These are phyloP conservation scores for Fusarium haematococcum DNA, from an alignment of 2,329 filamentous ascomycete species.

Conservation along the genomic window DNA sequence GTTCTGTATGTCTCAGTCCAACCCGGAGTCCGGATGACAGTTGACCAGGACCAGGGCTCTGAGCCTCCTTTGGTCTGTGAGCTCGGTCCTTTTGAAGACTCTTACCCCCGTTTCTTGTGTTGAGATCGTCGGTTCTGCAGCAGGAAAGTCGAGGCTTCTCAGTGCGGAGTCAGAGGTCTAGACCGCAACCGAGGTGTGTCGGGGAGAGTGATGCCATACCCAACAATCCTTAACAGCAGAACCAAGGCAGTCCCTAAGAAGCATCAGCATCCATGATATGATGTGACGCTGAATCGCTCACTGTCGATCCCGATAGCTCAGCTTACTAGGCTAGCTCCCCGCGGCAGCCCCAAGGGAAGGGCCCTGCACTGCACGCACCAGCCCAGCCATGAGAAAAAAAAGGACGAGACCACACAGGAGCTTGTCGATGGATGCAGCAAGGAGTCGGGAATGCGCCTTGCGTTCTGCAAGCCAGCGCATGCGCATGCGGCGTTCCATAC, in stretches of 20 bases:
- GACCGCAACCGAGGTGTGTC: background rate
- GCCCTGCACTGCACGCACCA: slow-evolving; percentile 8
- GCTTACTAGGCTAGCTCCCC: slow-evolving; percentile 8
- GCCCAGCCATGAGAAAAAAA: background rate
- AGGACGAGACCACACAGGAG: background rate
- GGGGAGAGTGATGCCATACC: background rate
- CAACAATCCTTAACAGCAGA: background rate
- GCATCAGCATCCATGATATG: slow-evolving; percentile 18
- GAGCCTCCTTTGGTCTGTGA: background rate
- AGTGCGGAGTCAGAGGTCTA: slow-evolving; percentile 3
- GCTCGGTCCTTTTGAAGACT: slow-evolving; percentile 7
- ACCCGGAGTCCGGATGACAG: slow-evolving; percentile 22
- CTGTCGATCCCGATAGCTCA: slow-evolving; percentile 26
- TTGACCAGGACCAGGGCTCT: slow-evolving; percentile 13
- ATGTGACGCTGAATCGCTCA: slow-evolving; percentile 15
- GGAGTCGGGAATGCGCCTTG: slow-evolving; percentile 30
- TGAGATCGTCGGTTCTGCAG: slow-evolving; percentile 9
- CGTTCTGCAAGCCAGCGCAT: slow-evolving; percentile 33
- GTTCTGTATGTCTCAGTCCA: slow-evolving; percentile 33
- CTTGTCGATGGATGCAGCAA: slow-evolving; percentile 13
- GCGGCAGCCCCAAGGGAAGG: background rate
- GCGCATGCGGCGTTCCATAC: slow-evolving; percentile 30
- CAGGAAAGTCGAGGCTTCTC: background rate
- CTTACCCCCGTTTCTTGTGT: background rate
- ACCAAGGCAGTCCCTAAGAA: background rate